Base-by-base conservation (phyloP, 768 basidiomycete genomes). In the Neoboletus subvelutipes region DNA sequence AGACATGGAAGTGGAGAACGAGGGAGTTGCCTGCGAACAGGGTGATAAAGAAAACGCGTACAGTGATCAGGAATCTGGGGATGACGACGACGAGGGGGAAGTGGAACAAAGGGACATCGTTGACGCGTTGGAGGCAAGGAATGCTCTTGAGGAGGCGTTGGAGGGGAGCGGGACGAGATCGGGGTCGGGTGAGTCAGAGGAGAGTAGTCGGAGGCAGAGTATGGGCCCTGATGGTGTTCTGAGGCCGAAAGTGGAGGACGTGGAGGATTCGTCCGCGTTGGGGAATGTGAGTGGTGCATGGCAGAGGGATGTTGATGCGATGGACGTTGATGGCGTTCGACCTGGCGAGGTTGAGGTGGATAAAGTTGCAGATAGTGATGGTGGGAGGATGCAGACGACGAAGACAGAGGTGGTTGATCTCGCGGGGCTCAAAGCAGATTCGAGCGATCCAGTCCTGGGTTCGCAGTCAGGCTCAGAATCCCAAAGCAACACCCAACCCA, bases 71-170 rank as follows among this genome's bases (percentile, higher is more conserved):
- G 71, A 73, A 4, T 88, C 87, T 22, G 80, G 78, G 43, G 77
- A 80, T 26, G 85, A 86, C 20, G 83, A 86, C 5, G 80, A 81
- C 31, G 82, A 84, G 9, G 85, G 80, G 41, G 83, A 85, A 52
- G 75, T 75, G 57, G 84, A 84, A 45, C 75, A 77, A 46, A 77
- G 75, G 56, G 79, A 80, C 49, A 75, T 85, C 15, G 69, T 82
- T n/a, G 84, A 91, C 67, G 76, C 76, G 5, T 76, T 90, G 20
- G 84, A 86, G 56, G 78, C 87, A 10, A 68, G 77, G 9, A 65
- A 72, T 7, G 68, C 76, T 2, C 71, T 90, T n/a, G 79, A 84
- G 57, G 87, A 86, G 18, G 86, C 83, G 22, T 73, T 87, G 17
- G 80, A 80, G 9, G 73, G 41, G 11, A 63, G 55, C n/a, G 64